Evolutionary conservation across 192 early-diverging fungal genomes (phyloP).

Genomic region (Coemansia sp.): DNA sequence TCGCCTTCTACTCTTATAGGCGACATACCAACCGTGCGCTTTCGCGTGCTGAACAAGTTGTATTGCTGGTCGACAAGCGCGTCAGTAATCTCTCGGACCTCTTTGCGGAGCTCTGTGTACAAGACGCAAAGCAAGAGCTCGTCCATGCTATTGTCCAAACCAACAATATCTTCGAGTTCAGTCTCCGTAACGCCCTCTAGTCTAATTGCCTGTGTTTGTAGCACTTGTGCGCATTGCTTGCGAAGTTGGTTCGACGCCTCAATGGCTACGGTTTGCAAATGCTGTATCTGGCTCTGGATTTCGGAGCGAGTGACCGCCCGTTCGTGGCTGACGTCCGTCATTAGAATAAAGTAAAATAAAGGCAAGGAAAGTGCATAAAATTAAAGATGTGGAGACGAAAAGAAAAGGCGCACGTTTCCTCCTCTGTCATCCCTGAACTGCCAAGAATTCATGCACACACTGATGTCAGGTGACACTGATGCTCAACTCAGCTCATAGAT

Average conservation of each 20-base stretch:
- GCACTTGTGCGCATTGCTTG: constrained; percentile 21
- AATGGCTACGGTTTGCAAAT: constrained; percentile 40
- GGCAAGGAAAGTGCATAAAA: neutral
- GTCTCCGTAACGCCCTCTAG: constrained; percentile 41
- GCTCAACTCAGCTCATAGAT: neutral
- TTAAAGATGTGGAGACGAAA: neutral
- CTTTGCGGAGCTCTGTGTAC: constrained; percentile 44
- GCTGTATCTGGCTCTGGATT: constrained; percentile 25
- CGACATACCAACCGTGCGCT: constrained; percentile 1
- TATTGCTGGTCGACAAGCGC: constrained; percentile 32
- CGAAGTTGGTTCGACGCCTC: constrained; percentile 40
- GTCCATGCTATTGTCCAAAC: constrained; percentile 27
- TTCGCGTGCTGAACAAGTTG: constrained; percentile 20
- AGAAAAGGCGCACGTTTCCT: neutral
- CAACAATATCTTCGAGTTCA: constrained; percentile 28
- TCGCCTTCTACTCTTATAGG: constrained; percentile 6
- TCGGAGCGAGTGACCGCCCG: constrained; percentile 10
- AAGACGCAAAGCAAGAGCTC: constrained; percentile 45
- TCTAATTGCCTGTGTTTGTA: constrained; percentile 44
- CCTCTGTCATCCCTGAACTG: neutral
- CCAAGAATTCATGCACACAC: neutral
- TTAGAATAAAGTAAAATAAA: neutral
- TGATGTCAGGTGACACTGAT: neutral
- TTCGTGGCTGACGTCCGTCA: neutral
- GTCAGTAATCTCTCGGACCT: constrained; percentile 35